Evolutionary conservation across 2,329 filamentous ascomycete genomes (phyloP), one percentile per base, ranked within the genome.

Genomic region (Alternaria alternata): DNA sequence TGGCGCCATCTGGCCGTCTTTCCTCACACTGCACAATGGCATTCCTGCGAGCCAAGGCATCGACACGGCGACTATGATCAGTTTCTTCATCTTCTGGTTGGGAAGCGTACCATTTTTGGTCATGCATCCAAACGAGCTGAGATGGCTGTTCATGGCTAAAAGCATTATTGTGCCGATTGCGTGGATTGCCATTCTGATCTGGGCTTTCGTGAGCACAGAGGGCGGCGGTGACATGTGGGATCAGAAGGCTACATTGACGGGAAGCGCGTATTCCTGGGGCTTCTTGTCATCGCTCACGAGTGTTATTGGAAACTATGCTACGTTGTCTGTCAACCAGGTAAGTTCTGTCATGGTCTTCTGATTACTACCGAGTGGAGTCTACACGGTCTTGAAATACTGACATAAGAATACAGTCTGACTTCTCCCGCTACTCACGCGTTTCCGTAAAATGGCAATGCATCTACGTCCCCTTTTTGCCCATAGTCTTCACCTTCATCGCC

Each of bases 121-220:
- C 55, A 86, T 88, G 62, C 85, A 85, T 32, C 84, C 84, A 1
- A 84, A 84, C 54, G 82, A 81, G 51, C 78, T 89, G 16, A 78
- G 83, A 47, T 86, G 81, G 69, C 69, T 88, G 41, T 87, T 87
- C 66, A 80, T 84, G 73, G 80, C 75, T 1, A 80, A 82, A 62
- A 70, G 76, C 20, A 72, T 80, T 11, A 78, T 83, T 59, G 79
- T 88, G 11, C 88, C 87, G 1, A 78, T 86, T n/a, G 83, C 85
- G 2, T 88, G 86, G 70, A 81, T 90, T 59, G 86, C 85, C 2
- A 88, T 88, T 22, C 80, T 90, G 68, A 85, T 87, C 46, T 90
- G 88, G 87, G 84, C 84, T 4, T 83, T 90, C 60, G 82, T 84
- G 2, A 79, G 81, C 5, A 85, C 86, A 51, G 84, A 85, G 4